A percentile compares a stretch with the other conserved stretches of the same genome.
Evolutionary conservation across 1,284 basidiomycete genomes (phyloP).

Genomic region (Melampsora americana): DNA sequence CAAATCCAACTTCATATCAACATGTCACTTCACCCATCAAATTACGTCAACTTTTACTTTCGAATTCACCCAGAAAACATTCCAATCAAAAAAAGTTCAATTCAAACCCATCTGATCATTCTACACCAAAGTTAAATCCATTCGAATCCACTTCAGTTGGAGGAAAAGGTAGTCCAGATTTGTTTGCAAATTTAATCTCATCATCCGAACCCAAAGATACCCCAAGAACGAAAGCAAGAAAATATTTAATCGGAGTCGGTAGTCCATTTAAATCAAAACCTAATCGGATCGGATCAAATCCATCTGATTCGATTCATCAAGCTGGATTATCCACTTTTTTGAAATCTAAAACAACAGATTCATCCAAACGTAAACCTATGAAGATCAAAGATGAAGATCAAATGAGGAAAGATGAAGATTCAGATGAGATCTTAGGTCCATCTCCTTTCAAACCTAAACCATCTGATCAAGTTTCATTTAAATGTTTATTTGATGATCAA

Average conservation of each 20-base stretch:
- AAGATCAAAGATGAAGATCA: background rate
- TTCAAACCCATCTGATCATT: too few species aligned
- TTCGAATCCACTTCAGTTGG: slow-evolving; percentile 35
- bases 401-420: slow-evolving; percentile 20
- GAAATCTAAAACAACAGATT: background rate
- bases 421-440: slow-evolving; percentile 35
- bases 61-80: slow-evolving; percentile 34
- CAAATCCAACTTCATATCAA: slow-evolving; percentile 11
- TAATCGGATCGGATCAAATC: background rate
- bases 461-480: background rate
- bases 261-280: slow-evolving; percentile 38
- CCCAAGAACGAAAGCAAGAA: slow-evolving; percentile 39
- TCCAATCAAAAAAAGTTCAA: too few species aligned
- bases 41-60: slow-evolving; percentile 18
- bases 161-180: slow-evolving; percentile 32
- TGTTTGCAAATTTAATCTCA: slow-evolving; percentile 35
- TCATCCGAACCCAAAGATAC: slow-evolving; percentile 40
- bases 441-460: slow-evolving; percentile 42
- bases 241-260: slow-evolving; percentile 14
- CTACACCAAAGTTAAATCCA: slow-evolving; percentile 6
- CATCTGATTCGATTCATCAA: background rate
- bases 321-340: slow-evolving; percentile 34
- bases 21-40: slow-evolving; percentile 28
- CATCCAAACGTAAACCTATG: background rate
- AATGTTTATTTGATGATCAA: slow-evolving; percentile 34